Evolutionary conservation across 345 rosid species (phyloP).

Genomic region (Luvunga scandens): DNA sequence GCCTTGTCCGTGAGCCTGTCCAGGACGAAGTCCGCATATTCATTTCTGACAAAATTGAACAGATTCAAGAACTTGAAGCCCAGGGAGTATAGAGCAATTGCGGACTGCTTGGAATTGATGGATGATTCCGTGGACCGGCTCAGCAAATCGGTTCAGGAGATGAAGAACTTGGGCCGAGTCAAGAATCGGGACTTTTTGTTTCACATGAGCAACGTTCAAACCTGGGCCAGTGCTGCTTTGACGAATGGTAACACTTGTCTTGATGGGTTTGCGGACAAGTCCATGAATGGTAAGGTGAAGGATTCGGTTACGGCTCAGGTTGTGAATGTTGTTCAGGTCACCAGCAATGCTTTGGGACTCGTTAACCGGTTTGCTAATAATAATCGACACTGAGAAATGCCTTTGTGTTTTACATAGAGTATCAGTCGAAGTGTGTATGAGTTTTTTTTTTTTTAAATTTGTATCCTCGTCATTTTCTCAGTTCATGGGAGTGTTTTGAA

Average conservation of each 20-base stretch:
- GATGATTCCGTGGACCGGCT: slow-evolving; percentile 70
- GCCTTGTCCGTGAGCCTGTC: slow-evolving; percentile 65
- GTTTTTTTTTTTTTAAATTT: too few relatives aligned
- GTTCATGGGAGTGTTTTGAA: background rate
- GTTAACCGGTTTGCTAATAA: slow-evolving; percentile 56
- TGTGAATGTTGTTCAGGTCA: slow-evolving; percentile 63
- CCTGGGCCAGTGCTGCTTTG: slow-evolving; percentile 93
- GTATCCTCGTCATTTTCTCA: background rate
- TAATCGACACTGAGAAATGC: slow-evolving; percentile 22
- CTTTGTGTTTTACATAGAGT: too few relatives aligned
- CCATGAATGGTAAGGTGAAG: slow-evolving; percentile 61
- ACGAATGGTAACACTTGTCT: slow-evolving; percentile 85
- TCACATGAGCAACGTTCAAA: slow-evolving; percentile 80
- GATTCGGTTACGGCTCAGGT: slow-evolving; percentile 48
- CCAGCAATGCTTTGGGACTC: slow-evolving; percentile 79
- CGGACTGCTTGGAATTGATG: slow-evolving; percentile 69
- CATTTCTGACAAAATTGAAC: slow-evolving; percentile 47
- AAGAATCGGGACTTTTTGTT: slow-evolving; percentile 50
- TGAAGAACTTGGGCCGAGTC: slow-evolving; percentile 44
- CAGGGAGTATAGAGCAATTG: slow-evolving; percentile 53
- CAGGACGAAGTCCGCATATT: slow-evolving; percentile 49
- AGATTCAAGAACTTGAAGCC: slow-evolving; percentile 51
- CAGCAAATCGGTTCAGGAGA: slow-evolving; percentile 53
- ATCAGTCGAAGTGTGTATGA: too few relatives aligned
- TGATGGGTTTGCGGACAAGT: slow-evolving; percentile 74